These are phyloP conservation scores for Phoma sp. DNA, from an alignment of 2,329 filamentous ascomycete genomes.

Conservation along the genomic window DNA sequence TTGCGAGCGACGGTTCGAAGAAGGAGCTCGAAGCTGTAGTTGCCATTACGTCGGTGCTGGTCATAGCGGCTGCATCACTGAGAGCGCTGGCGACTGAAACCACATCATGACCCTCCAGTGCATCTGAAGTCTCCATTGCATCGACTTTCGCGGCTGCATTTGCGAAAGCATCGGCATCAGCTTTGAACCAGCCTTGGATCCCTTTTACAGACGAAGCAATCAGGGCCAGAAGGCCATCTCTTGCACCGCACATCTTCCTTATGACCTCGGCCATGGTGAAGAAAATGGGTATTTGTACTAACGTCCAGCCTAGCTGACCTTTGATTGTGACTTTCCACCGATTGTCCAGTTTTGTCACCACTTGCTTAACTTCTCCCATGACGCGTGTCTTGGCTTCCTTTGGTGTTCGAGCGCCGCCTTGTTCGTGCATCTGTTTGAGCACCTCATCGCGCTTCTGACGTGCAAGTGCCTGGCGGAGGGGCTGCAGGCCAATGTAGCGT, in stretches of 20 bases:
- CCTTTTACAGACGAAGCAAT: constrained; percentile 18
- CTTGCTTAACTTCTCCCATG: constrained; percentile 30
- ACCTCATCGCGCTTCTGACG: constrained; percentile 34
- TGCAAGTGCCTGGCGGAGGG: constrained; percentile 47
- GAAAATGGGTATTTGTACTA: constrained; percentile 47
- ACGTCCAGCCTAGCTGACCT: constrained; percentile 37
- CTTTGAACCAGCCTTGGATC: constrained; percentile 1
- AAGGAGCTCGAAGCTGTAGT: constrained; percentile 26
- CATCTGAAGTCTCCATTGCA: background rate
- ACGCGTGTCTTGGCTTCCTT: constrained; percentile 24
- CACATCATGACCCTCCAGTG: background rate
- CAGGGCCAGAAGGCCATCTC: constrained; percentile 42
- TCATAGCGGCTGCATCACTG: background rate
- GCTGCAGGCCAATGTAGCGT: constrained; percentile 54
- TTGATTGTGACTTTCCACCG: constrained; percentile 40
- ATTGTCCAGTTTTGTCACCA: constrained; percentile 31
- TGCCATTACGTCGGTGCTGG: constrained; percentile 14
- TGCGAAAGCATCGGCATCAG: background rate
- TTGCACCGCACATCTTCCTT: constrained; percentile 43
- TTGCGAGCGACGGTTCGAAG: constrained; percentile 60
- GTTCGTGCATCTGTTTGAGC: constrained; percentile 6
- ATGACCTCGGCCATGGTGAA: constrained; percentile 48
- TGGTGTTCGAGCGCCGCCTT: constrained; percentile 30
- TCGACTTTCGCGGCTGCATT: background rate
- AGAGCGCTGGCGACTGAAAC: background rate